Base-by-base conservation (phyloP, 2,329 filamentous ascomycete genomes). In the Xylariaceae sp. region DNA sequence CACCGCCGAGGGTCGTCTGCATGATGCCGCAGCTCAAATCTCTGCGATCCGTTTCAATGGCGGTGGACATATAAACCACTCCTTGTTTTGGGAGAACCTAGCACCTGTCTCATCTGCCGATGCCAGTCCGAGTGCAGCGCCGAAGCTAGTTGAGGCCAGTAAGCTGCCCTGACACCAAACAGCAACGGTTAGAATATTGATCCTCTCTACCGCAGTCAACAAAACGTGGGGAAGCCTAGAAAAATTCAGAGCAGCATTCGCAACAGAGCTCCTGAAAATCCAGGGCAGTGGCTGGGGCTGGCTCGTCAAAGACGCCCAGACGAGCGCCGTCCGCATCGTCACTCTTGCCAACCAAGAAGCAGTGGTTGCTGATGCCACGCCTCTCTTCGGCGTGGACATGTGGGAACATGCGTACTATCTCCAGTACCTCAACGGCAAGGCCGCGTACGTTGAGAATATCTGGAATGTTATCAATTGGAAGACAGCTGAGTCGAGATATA, bases 361-460 rank as follows among this genome's bases (percentile, higher is more conserved):
- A 1, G 78, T 89, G 5, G 78, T 85, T 11, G 60, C 59, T 3
- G 74, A 80, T 5, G 80, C 84, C 57, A 77, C 81, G n/a, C 85
- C 86, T 9, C 71, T 95, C 17, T 76, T 90, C 39, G 89, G 89
- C 0, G 76, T 95, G 2, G 90, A 95, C 66, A 92, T 95, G 82
- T 95, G 89, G 90, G 90, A 95, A 73, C 90, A 95, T 72, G 90
- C 90, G 1, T 95, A 95, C 66, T 95, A 95, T 65, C 71, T 95
- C 15, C 89, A 88, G 80, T 91, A 90, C 60, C 74, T 86, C 51
- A 90, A 90, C 61, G 82, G 83, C 52, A 89, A 90, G 68, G 84
- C 83, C 1, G 81, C 82, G 0, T 91, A 91, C 59, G 78, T 89
- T 6, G 80, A 87, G 53, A 86, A 86, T 54, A 87, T 90, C 59